Percentiles rank a stretch among this genome's conserved stretches.
phyloP scores from a whole-genome alignment of 495 filamentous ascomycete genomes.

The Aspergillus panamensis region DNA sequence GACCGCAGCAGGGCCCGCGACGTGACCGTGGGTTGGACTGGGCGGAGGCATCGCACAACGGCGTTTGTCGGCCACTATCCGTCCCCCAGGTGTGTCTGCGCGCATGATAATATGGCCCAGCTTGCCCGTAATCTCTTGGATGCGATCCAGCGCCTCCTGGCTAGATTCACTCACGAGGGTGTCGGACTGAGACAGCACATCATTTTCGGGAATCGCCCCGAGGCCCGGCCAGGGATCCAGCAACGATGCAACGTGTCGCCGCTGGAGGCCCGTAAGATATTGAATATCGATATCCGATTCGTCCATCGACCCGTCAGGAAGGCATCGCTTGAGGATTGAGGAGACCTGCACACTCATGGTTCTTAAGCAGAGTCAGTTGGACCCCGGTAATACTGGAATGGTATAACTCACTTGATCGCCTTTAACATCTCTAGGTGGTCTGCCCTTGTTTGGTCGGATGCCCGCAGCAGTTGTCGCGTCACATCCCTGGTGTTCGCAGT shows the following conservation, averaged over 20 bases:
- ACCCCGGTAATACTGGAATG: not conserved
- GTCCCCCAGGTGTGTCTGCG: not conserved
- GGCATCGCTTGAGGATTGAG: conserved; percentile 10
- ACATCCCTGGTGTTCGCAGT: conserved; percentile 7
- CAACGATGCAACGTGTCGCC: conserved; percentile 1
- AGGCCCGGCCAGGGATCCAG: conserved; percentile 9
- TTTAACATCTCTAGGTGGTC: conserved; percentile 11
- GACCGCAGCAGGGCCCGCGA: not conserved
- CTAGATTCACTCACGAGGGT: not conserved
- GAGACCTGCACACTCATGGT: conserved; percentile 17
- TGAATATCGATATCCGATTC: conserved; percentile 5
- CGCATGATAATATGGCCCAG: conserved; percentile 4
- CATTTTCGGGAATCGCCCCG: conserved; percentile 7
- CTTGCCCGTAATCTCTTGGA: conserved; percentile 8
- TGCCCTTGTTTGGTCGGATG: not conserved
- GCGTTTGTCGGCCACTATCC: not conserved
- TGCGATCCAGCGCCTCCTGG: conserved; percentile 10
- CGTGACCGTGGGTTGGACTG: not conserved
- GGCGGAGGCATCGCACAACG: not conserved
- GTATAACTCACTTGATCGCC: conserved; percentile 9
- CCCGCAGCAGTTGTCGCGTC: conserved; percentile 3
- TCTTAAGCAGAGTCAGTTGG: conserved; percentile 3
- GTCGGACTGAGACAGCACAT: not conserved
- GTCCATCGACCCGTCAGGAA: conserved; percentile 1
- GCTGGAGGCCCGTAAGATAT: conserved; percentile 3